Base-by-base conservation (phyloP, 2,329 filamentous ascomycete species). In the Sclerotinia sclerotiorum region DNA sequence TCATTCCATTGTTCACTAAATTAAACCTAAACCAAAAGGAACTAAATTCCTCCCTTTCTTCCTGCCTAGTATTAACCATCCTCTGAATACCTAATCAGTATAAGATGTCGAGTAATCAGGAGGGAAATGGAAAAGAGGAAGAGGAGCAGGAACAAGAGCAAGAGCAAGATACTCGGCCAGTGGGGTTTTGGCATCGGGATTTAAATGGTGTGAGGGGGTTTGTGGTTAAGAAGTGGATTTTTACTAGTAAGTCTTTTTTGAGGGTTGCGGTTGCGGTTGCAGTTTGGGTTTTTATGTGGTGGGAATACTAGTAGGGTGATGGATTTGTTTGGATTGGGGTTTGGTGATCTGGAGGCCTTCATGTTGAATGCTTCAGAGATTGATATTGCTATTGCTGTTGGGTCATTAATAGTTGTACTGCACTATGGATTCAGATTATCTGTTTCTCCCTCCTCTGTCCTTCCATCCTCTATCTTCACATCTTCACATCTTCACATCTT, bases 161-260 rank as follows among this genome's bases (percentile, higher is more conserved):
- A 24, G 72, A 70, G 51, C 51, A 49, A 15, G 56, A 27, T 29
- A 62, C 49, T n/a, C 27, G 44, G 3, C 57, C 70, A 0, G 70
- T 74, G 48, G 72, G 72, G 24, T 75, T 75, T 42, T 75, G 70
- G 70, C 58, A 71, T 68, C 32, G 60, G 6, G 72, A 73, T 11
- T 68, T 75, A 24, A 72, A 62, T 24, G 6, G 24, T 1, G 65
- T 58, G 21, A 72, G 74, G 58, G 64, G 68, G 5, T 48, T 63
- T 6, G 69, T 74, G 8, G 57, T 74, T 5, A 71, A 69, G 61
- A 69, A 69, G 49, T 76, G 73, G 73, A 69, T 49, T 15, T 44
- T 69, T 48, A 75, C 71, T 48, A 75, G 74, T 75, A 68, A 35
- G 71, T 74, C 35, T 3, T 19, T 88, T 58, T 76, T 89, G 3